Conservation (phyloP, 176 grass and related monocot genomes). For the Triticum dicoccoides region DNA sequence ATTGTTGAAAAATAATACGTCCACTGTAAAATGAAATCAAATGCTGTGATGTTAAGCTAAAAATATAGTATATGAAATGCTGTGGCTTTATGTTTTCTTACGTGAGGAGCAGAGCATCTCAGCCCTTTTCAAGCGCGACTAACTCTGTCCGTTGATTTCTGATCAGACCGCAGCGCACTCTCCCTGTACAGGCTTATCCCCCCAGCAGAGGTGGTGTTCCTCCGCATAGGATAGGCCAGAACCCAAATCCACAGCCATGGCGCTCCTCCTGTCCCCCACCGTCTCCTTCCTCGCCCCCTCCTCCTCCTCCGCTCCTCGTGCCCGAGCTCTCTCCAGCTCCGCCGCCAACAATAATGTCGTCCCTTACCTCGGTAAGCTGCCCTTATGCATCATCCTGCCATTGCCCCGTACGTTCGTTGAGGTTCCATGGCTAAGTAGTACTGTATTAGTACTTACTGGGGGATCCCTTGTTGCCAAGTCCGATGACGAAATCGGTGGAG, state of each 20-base stretch:
- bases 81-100: too few species aligned
- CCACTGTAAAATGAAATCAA: neutral
- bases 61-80: too few species aligned
- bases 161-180: neutral
- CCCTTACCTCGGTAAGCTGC: conserved; percentile 20
- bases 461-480: neutral
- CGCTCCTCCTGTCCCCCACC: conserved; percentile 57
- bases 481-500: neutral
- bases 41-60: too few species aligned
- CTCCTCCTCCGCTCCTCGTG: neutral
- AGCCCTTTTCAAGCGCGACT: neutral
- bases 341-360: neutral
- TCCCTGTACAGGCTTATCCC: conserved; percentile 30
- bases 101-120: neutral
- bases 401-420: neutral
- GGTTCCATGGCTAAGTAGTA: neutral
- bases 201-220: neutral
- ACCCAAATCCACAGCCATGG: conserved; percentile 46
- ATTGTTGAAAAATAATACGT: neutral
- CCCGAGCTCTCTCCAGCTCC: conserved; percentile 1
- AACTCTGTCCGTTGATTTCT: neutral
- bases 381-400: neutral
- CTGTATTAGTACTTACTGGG: neutral
- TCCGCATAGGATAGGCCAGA: conserved; percentile 23
- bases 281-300: conserved; percentile 46